Evolutionary conservation across 2,329 filamentous ascomycete genomes (phyloP), one percentile per base, ranked within the genome.

Genomic region (Bertia moriformis): DNA sequence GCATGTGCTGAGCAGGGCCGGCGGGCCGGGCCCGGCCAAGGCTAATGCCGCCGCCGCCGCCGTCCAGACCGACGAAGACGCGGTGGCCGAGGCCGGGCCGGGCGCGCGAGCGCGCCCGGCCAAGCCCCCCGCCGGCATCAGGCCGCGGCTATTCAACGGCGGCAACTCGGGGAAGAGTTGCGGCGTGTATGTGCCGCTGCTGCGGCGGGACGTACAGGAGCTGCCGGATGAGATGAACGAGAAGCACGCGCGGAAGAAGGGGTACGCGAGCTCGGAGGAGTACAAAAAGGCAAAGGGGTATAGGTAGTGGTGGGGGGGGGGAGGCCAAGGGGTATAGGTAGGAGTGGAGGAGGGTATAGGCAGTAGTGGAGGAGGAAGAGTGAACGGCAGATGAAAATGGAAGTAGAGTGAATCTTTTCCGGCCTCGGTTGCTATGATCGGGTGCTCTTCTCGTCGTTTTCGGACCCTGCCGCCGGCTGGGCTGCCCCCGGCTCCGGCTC

Each of bases 221-320:
- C 56, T 63, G 36, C 65, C 70, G 5, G 63, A 69, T 44, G 69
- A 72, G 51, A 60, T 69, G 39, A 77, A 79, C 46, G 69, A 78
- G 45, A 63, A 61, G 47, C 80, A 72, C 54, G 75, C 78, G n/a
- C 60, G 67, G 49, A 65, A 65, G 42, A 75, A 71, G 52, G 77
- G 78, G 0, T 77, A 70, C 45, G 60, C 58, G 27, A 61, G 57
- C 43, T 60, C 67, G 2, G 65, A 65, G 40, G 71, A 72, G 40
- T 48, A 58, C 52, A 56, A 55, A 41, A 48, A 49, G 37, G 44
- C 49, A 29, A 48, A 45, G 4, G 32, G 32, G 7, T 14, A 36
- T 15, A 14, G 32, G 14, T 18, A 14, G n/a, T n/a, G n/a, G n/a
- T n/a, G n/a, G n/a, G n/a, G n/a, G n/a, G n/a, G n/a, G n/a, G n/a